phyloP scores from a whole-genome alignment of 805 yeast species.

The Groenewaldozyma tartarivorans region DNA sequence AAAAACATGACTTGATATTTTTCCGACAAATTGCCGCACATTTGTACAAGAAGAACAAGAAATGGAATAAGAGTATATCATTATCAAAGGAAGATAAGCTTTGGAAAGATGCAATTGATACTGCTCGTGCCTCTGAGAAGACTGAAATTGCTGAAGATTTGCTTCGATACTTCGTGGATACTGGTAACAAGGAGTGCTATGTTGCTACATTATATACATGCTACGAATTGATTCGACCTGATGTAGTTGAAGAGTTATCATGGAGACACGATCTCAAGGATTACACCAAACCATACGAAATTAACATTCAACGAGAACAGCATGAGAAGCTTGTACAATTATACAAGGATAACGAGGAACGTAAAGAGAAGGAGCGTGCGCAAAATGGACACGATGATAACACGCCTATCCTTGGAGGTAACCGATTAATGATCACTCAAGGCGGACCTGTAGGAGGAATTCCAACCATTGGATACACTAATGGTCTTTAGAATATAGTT shows the following conservation, averaged over 20 bases:
- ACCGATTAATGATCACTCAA: conserved; percentile 67
- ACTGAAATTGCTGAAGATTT: conserved; percentile 80
- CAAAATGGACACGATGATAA: conserved; percentile 38
- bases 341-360: conserved; percentile 58
- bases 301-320: conserved; percentile 76
- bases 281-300: conserved; percentile 85
- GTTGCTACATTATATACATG: conserved; percentile 82
- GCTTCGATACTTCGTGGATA: conserved; percentile 85
- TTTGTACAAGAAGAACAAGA: conserved; percentile 87
- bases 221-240: conserved; percentile 70
- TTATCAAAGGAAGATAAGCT: conserved; percentile 84
- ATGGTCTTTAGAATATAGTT: conserved; percentile 9
- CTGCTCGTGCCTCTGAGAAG: conserved; percentile 76
- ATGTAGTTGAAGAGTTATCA: conserved; percentile 76
- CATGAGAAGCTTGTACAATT: conserved; percentile 54
- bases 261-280: conserved; percentile 84
- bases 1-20: conserved; percentile 81
- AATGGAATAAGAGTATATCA: conserved; percentile 81
- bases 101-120: conserved; percentile 90
- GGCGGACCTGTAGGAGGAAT: conserved; percentile 29
- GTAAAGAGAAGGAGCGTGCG: conserved; percentile 48
- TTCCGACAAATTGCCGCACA: conserved; percentile 96
- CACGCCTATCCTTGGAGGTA: conserved; percentile 42
- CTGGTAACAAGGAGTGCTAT: conserved; percentile 92
- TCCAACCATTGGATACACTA: conserved; percentile 14